phyloP scores from a whole-genome alignment of 495 filamentous ascomycete genomes.

The Hypoxylon intermedium region DNA sequence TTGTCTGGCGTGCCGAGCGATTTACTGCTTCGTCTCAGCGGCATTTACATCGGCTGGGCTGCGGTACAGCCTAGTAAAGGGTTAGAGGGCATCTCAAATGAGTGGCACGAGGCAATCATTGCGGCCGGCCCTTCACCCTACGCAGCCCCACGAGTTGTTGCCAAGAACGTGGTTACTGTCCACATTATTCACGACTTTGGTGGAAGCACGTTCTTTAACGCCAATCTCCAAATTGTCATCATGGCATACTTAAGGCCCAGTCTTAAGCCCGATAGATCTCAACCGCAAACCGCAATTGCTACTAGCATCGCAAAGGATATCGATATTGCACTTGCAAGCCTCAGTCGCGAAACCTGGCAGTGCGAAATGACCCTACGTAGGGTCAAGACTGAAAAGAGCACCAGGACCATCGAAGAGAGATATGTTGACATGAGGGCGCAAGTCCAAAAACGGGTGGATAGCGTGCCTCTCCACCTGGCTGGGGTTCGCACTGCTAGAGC shows the following conservation, averaged over 20 bases:
- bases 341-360: conserved; percentile 63
- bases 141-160: conserved; percentile 47
- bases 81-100: conserved; percentile 14
- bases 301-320: conserved; percentile 58
- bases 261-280: conserved; percentile 43
- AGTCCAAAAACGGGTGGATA: conserved; percentile 59
- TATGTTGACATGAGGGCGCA: conserved; percentile 49
- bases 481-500: conserved; percentile 63
- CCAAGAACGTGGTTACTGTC: conserved; percentile 49
- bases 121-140: conserved; percentile 54
- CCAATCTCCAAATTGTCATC: conserved; percentile 57
- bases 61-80: conserved; percentile 43
- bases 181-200: conserved; percentile 60
- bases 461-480: conserved; percentile 60
- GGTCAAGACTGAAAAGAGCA: conserved; percentile 37
- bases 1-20: conserved; percentile 54
- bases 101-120: conserved; percentile 64
- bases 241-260: conserved; percentile 62
- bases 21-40: conserved; percentile 58
- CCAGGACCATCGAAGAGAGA: conserved; percentile 45
- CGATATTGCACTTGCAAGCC: conserved; percentile 54
- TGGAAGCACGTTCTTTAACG: conserved; percentile 42
- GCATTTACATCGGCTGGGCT: conserved; percentile 71
- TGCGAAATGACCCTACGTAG: conserved; percentile 45
- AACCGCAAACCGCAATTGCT: conserved; percentile 49